Evolutionary conservation across 2,329 filamentous ascomycete genomes (phyloP), one percentile per base, ranked within the genome.

Genomic region (Hypoxylon sp.): DNA sequence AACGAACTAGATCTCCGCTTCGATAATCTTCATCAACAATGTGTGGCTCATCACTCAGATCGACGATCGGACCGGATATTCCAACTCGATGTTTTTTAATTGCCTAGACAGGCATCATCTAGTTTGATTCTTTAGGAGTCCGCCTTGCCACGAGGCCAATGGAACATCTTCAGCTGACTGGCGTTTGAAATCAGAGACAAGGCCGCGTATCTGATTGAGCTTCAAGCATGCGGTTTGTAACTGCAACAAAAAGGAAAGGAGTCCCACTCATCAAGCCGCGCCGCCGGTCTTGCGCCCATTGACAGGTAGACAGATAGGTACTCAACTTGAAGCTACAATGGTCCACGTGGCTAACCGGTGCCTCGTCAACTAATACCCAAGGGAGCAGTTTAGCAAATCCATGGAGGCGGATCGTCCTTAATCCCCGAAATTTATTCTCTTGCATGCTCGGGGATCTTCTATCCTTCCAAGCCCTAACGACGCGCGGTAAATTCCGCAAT

Each of bases 21-120:
- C 25, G 32, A 30, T 37, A 23, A 56, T 64, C 29, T 46, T 60
- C 27, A 11, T 39, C 29, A 34, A 43, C 37, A 29, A n/a, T 21
- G 21, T 5, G 32, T 48, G 41, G 30, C 30, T 48, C 51, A 12
- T 27, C 25, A 51, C n/a, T 9, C 12, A 23, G 8, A 27, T 37
- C 52, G 25, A 32, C 19, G 37, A 54, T 45, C 37, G 21, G 25
- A 21, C 37, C 37, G 43, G 37, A 45, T 21, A 8, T 43, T 43
- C 51, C n/a, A 14, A 32, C 12, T 27, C 8, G 4, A 4, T 6
- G 25, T 45, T 45, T 34, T 27, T 50, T 25, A 27, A 50, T 21
- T n/a, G 6, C 25, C 16, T 45, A 29, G n/a, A 30, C 39, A 25
- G 41, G 34, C 23, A 32, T 47, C 6, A 6, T 25, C 41, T 11